These are phyloP conservation scores for Phlebiopsis gigantea DNA, from an alignment of 768 basidiomycete species.

Conservation along the genomic window DNA sequence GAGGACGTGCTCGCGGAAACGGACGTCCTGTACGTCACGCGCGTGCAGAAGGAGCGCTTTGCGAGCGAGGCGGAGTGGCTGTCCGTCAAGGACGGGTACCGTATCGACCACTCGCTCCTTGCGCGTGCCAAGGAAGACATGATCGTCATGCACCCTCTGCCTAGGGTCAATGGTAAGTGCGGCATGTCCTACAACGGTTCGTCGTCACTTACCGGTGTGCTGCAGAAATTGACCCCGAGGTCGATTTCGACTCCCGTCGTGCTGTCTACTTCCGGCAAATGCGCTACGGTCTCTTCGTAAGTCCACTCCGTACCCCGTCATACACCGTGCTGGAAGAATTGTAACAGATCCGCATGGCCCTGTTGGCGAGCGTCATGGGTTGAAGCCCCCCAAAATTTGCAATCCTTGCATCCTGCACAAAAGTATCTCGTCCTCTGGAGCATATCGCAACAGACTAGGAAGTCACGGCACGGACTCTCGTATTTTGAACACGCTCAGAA, in stretches of 20 bases:
- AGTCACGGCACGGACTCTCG: not conserved
- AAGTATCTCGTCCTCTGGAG: not conserved
- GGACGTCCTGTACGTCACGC: constrained; percentile 95
- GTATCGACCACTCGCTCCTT: constrained; percentile 91
- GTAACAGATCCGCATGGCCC: constrained; percentile 69
- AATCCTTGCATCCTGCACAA: not conserved
- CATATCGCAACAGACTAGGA: not conserved
- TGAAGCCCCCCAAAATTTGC: not conserved
- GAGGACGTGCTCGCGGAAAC: constrained; percentile 90
- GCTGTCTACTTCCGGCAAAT: constrained; percentile 99
- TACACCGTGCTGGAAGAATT: not conserved
- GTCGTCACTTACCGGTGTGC: constrained; percentile 5
- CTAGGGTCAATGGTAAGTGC: constrained; percentile 75
- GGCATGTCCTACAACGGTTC: not conserved
- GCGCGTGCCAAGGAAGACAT: constrained; percentile 92
- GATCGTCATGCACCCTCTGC: constrained; percentile 99
- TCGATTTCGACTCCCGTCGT: constrained; percentile 91
- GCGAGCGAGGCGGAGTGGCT: constrained; percentile 77
- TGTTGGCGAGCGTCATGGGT: constrained; percentile 63
- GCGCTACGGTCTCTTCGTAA: constrained; percentile 94
- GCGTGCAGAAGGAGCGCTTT: constrained; percentile 95
- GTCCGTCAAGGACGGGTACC: constrained; percentile 86
- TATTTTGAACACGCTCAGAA: not conserved
- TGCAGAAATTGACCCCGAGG: constrained; percentile 97
- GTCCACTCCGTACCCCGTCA: constrained; percentile 29